Conservation (phyloP, 768 basidiomycete species). For the Tylopilus rubrobrunneus region DNA sequence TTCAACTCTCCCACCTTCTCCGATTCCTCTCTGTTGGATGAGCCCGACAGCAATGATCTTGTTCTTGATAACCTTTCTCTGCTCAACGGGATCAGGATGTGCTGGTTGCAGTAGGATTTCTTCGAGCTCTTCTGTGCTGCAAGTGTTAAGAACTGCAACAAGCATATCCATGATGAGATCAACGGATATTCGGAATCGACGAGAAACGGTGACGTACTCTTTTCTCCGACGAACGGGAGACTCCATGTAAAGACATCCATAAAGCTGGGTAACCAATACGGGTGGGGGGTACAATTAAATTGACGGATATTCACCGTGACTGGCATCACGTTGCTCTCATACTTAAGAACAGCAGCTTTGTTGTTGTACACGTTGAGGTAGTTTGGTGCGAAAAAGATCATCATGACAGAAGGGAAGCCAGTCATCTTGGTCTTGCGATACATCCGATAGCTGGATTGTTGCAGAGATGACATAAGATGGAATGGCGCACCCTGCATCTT, state of each 20-base stretch:
- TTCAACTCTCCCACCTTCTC: slow-evolving; percentile 97
- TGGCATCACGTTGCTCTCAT: slow-evolving; percentile 98
- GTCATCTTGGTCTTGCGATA: slow-evolving; percentile 98
- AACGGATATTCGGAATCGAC: not conserved
- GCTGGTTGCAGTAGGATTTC: slow-evolving; percentile 37
- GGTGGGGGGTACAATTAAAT: slow-evolving; percentile 94
- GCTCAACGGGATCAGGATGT: slow-evolving; percentile 52
- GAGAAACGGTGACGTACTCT: slow-evolving; percentile 53
- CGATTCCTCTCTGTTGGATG: slow-evolving; percentile 77
- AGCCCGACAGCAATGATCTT: slow-evolving; percentile 94
- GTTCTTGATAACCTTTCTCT: slow-evolving; percentile 91
- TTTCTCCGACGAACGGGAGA: slow-evolving; percentile 96
- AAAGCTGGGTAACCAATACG: slow-evolving; percentile 98
- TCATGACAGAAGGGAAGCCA: slow-evolving; percentile 99
- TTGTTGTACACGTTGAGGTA: slow-evolving; percentile 99
- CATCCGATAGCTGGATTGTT: slow-evolving; percentile 80
- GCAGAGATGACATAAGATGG: not conserved
- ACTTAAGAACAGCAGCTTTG: slow-evolving; percentile 98
- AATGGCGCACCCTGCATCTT: slow-evolving; percentile 84
- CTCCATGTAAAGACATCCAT: slow-evolving; percentile 99
- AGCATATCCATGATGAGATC: slow-evolving; percentile 88
- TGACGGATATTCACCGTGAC: slow-evolving; percentile 98
- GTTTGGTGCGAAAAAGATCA: slow-evolving; percentile 98
- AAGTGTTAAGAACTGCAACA: slow-evolving; percentile 92
- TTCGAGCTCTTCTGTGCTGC: slow-evolving; percentile 88